A percentile compares a stretch with the other conserved stretches of the same genome.
Evolutionary conservation across 495 filamentous ascomycete species (phyloP).

Genomic region (Lineolata rhizophorae): DNA sequence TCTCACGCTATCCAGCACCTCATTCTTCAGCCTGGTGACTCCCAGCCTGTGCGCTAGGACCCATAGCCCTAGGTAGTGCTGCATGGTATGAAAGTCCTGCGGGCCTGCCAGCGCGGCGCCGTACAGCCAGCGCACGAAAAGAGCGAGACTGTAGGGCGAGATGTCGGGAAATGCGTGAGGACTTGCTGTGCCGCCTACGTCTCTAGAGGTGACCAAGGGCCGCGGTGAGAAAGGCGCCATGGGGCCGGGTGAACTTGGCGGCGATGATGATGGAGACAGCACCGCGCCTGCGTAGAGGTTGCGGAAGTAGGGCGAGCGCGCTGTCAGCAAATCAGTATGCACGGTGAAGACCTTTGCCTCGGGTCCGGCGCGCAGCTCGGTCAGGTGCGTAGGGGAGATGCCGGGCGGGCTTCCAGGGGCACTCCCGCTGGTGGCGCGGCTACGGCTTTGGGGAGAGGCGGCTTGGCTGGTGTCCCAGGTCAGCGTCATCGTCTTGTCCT

Average conservation of each 20-base stretch:
- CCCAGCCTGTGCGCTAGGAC: constrained; percentile 7
- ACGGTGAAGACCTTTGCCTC: constrained; percentile 5
- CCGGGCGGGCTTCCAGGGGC: no score
- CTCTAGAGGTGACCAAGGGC: no score
- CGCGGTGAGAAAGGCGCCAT: no score
- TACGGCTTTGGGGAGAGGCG: no score
- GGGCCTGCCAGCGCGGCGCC: constrained; percentile 8
- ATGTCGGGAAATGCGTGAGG: constrained; percentile 9
- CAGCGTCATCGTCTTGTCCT: no score
- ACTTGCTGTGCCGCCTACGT: no score
- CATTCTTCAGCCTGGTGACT: constrained; percentile 8
- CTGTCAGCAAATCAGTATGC: constrained; percentile 5
- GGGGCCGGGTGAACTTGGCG: no score
- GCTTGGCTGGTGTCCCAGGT: no score
- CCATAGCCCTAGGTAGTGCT: constrained; percentile 14
- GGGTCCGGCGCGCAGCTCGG: neutral
- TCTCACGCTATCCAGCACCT: constrained; percentile 13
- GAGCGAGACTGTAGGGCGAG: constrained; percentile 9
- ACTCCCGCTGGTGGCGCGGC: no score
- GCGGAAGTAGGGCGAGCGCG: constrained; percentile 10
- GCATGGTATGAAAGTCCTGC: constrained; percentile 10
- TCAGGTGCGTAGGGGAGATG: neutral
- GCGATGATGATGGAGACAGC: no score
- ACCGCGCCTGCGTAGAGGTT: constrained; percentile 2
- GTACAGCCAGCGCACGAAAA: constrained; percentile 10